Conservation (phyloP, 2,329 filamentous ascomycete genomes). For the Blastomyces silverae region DNA sequence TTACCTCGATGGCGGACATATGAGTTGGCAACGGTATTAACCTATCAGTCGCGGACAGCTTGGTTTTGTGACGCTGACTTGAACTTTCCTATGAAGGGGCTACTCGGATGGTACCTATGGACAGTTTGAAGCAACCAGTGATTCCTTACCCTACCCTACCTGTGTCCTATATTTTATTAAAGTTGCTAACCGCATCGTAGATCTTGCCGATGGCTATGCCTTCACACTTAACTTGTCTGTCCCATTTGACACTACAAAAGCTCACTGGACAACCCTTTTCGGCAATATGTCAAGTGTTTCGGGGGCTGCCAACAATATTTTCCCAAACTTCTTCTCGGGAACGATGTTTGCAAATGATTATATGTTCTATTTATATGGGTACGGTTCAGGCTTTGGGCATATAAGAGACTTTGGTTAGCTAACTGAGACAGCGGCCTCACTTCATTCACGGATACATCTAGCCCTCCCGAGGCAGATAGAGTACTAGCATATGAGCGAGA, state of each 20-base stretch:
- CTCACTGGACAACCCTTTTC: conserved; percentile 51
- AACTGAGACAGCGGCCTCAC: conserved; percentile 42
- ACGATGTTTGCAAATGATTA: conserved; percentile 59
- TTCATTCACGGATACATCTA: conserved; percentile 31
- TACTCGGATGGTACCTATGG: neutral
- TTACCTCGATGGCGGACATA: conserved; percentile 58
- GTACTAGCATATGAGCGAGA: conserved; percentile 50
- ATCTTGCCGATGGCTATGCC: conserved; percentile 48
- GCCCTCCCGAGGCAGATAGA: conserved; percentile 39
- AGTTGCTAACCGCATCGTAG: conserved; percentile 31
- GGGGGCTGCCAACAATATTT: conserved; percentile 46
- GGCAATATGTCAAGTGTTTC: conserved; percentile 45
- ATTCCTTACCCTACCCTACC: neutral
- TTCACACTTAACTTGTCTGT: conserved; percentile 54
- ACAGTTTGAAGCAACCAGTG: neutral
- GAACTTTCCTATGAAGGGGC: neutral
- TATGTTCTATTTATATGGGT: conserved; percentile 59
- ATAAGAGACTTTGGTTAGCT: neutral
- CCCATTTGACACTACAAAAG: conserved; percentile 46
- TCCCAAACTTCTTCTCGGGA: conserved; percentile 56
- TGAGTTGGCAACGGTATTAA: conserved; percentile 47
- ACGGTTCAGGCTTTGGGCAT: conserved; percentile 9
- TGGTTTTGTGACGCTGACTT: neutral
- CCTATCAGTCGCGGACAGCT: neutral
- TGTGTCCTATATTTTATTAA: neutral